Evolutionary conservation across 495 filamentous ascomycete genomes (phyloP), one percentile per base, ranked within the genome.

Genomic region (Xylaria grammica): DNA sequence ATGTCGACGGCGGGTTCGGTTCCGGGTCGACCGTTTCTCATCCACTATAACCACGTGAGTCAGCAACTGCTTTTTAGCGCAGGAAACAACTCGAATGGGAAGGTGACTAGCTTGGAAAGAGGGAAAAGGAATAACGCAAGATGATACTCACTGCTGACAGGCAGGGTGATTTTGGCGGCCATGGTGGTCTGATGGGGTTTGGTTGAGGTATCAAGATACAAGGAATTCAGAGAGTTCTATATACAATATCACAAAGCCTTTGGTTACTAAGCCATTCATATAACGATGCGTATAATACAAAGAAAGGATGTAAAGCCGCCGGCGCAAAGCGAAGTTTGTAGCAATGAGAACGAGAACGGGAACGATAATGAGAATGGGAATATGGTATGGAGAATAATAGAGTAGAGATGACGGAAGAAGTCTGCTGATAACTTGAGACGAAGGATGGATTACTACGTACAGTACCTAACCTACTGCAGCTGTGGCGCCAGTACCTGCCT

Each of bases 1-100:
- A 60, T 60, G 67, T 62, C 75, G 74, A 29, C 75, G 70, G 58
- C 63, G 67, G 50, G 58, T 27, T 52, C 64, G 65, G 44, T 51
- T 68, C 55, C 68, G 71, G 29, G 69, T 42, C 32, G 69, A 66
- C 20, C 69, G 72, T 58, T 77, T 78, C 24, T 78, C 75, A 22
- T 80, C 77, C 74, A 75, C 62, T 64, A n/a, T n/a, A 48, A 22
- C 4, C 7, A 24, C 0, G 42, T 22, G 27, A 51, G 32, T 64
- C 26, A 64, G 53, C 58, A 11, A 5, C 9, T 42, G n/a, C 44
- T 20, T 11, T n/a, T 17, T 36, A 44, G 38, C 15, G 48, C 38
- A 13, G 2, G 4, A 24, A 42, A 9, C 22, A n/a, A 11, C 9
- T 1, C 1, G 15, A 0, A 22, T 13, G 26, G 45, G 19, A 19